Percentiles rank a stretch among this genome's conserved stretches.
These are phyloP conservation scores for Alternaria burnsii DNA, from an alignment of 2,329 filamentous ascomycete genomes.

Conservation along the genomic window DNA sequence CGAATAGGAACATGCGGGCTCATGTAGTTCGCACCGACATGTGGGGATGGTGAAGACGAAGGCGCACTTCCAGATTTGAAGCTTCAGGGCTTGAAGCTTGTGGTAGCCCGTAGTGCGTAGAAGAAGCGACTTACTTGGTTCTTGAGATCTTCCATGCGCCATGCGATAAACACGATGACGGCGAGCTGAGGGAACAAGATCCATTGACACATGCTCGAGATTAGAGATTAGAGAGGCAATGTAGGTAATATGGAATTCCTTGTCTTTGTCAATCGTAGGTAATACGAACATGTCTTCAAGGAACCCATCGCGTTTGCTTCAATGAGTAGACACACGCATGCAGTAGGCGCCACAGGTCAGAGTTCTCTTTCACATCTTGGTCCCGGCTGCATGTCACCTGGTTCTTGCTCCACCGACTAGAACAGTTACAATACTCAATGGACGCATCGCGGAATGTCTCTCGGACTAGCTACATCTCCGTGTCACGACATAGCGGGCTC, in stretches of 20 bases:
- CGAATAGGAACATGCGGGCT: constrained; percentile 26
- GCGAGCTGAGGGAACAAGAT: no score
- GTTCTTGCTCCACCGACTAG: not conserved
- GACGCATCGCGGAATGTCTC: constrained; percentile 4
- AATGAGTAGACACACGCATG: not conserved
- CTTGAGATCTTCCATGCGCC: not conserved
- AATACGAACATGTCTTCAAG: no score
- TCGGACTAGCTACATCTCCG: not conserved
- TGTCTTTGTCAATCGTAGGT: no score
- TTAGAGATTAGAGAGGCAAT: not conserved
- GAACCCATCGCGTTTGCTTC: not conserved
- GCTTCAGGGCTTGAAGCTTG: constrained; percentile 18
- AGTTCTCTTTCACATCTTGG: not conserved
- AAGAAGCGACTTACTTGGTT: constrained; percentile 1
- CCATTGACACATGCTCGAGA: no score
- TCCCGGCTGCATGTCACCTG: not conserved
- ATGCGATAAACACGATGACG: not conserved
- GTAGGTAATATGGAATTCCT: not conserved
- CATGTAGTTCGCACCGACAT: not conserved
- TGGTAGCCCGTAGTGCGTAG: not conserved
- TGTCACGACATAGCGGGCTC: constrained; percentile 18
- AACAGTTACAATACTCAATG: not conserved
- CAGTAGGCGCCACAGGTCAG: not conserved
- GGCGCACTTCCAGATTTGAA: constrained; percentile 3
- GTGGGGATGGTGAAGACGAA: constrained; percentile 1